A percentile compares a stretch with the other conserved stretches of the same genome.
Evolutionary conservation across 805 yeast genomes (phyloP).

Genomic region (Lachancea lanzarotensis): DNA sequence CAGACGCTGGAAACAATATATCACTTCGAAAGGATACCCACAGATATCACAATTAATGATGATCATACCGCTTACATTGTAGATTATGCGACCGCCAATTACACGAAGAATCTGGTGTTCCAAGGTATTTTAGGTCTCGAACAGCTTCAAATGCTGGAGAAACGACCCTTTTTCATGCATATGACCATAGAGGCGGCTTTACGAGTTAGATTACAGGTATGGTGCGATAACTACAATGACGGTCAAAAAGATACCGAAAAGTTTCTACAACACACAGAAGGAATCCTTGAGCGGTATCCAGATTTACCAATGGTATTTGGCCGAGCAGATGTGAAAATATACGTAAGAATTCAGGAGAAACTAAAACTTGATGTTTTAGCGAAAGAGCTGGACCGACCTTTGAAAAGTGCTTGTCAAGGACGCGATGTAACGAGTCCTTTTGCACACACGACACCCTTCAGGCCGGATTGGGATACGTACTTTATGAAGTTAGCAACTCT

Average conservation of each 20-base stretch:
- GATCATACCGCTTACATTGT: not conserved
- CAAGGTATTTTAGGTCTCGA: conserved; percentile 40
- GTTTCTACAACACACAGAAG: conserved; percentile 4
- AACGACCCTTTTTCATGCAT: conserved; percentile 81
- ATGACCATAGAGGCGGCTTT: conserved; percentile 71
- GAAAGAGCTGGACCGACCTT: conserved; percentile 1
- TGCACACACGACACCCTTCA: conserved; percentile 22
- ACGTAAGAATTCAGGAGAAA: conserved; percentile 3
- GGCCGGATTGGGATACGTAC: conserved; percentile 96
- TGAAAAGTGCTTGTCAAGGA: conserved; percentile 11
- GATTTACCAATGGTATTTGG: conserved; percentile 4
- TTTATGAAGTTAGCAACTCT: conserved; percentile 90
- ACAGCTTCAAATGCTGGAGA: conserved; percentile 42
- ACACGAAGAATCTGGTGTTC: conserved; percentile 59
- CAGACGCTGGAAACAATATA: not conserved
- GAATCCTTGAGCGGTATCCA: not conserved
- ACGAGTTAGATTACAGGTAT: conserved; percentile 33
- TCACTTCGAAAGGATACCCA: not conserved
- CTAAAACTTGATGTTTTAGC: not conserved
- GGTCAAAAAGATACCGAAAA: conserved; percentile 2
- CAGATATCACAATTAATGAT: not conserved
- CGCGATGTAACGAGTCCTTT: conserved; percentile 14
- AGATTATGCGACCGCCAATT: conserved; percentile 54
- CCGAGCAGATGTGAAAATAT: conserved; percentile 7
- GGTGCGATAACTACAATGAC: not conserved